Conservation (phyloP, 257 asterid species). For the Solanum virginianum region DNA sequence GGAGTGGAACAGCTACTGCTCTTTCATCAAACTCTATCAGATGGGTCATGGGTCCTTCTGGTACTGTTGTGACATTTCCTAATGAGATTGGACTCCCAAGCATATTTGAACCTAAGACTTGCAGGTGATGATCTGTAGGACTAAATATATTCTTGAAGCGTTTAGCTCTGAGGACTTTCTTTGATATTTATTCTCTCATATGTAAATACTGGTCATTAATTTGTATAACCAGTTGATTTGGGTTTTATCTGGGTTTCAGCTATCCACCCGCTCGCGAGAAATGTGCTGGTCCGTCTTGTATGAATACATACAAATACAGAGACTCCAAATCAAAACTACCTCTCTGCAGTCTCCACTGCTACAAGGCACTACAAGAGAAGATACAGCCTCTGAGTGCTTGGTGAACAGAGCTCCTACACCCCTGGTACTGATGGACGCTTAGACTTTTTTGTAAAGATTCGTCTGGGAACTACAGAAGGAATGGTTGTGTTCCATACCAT, state of each 20-base stretch:
- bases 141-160: background rate
- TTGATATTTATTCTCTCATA: background rate
- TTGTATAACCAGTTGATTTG: background rate
- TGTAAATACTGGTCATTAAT: background rate
- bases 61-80: slow-evolving; percentile 73
- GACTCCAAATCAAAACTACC: slow-evolving; percentile 70
- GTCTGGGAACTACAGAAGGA: background rate
- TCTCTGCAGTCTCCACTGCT: slow-evolving; percentile 75
- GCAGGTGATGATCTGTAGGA: slow-evolving; percentile 26
- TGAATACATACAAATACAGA: slow-evolving; percentile 60
- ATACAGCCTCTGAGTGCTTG: slow-evolving; percentile 28
- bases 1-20: slow-evolving; percentile 23
- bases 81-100: slow-evolving; percentile 76
- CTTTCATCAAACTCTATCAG: slow-evolving; percentile 44
- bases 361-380: slow-evolving; percentile 47
- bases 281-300: slow-evolving; percentile 71
- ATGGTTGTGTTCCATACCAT: background rate
- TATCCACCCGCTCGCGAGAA: slow-evolving; percentile 75
- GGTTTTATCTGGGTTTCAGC: slow-evolving; percentile 25
- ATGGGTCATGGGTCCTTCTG: slow-evolving; percentile 83
- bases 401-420: background rate
- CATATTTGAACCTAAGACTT: slow-evolving; percentile 52
- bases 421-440: background rate
- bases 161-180: background rate
- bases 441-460: background rate